These are phyloP conservation scores for Psidium guajava DNA, from an alignment of 345 rosid genomes.

Conservation along the genomic window DNA sequence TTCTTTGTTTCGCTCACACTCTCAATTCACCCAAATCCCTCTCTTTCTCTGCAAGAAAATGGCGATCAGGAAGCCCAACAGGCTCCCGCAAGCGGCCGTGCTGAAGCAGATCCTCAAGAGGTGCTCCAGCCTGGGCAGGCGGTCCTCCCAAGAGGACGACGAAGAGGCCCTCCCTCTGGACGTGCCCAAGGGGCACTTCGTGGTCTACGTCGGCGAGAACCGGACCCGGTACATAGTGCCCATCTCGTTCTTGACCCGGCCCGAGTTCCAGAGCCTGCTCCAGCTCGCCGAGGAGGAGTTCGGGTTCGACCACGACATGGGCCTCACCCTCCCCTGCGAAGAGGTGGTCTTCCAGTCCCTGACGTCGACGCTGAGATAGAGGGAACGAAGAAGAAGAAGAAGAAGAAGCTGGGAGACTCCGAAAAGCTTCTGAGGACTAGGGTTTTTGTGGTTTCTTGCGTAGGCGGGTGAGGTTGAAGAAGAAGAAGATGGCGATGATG, in stretches of 20 bases:
- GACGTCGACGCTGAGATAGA: conserved; percentile 16
- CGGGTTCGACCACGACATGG: conserved; percentile 43
- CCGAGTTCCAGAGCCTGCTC: conserved; percentile 33
- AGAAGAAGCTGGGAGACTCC: neutral
- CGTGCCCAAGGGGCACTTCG: conserved; percentile 40
- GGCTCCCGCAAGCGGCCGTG: conserved; percentile 23
- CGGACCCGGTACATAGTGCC: conserved; percentile 34
- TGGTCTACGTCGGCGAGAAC: conserved; percentile 37
- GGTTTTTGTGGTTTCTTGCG: neutral
- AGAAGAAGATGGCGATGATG: neutral
- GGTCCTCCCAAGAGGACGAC: neutral
- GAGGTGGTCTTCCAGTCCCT: conserved; percentile 34
- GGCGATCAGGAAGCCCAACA: conserved; percentile 19
- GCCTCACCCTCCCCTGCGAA: conserved; percentile 43
- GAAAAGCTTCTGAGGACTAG: neutral
- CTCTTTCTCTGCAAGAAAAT: neutral
- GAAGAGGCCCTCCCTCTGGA: conserved; percentile 17
- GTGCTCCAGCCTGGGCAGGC: conserved; percentile 41
- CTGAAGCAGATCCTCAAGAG: conserved; percentile 31
- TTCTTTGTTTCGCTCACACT: too few relatives aligned
- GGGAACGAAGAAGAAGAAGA: neutral
- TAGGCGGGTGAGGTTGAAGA: neutral
- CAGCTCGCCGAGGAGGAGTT: conserved; percentile 39
- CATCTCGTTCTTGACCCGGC: conserved; percentile 21
- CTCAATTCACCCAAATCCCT: neutral